Evolutionary conservation across 306 rosid genomes (phyloP).

Genomic region (Cucumis hystrix): DNA sequence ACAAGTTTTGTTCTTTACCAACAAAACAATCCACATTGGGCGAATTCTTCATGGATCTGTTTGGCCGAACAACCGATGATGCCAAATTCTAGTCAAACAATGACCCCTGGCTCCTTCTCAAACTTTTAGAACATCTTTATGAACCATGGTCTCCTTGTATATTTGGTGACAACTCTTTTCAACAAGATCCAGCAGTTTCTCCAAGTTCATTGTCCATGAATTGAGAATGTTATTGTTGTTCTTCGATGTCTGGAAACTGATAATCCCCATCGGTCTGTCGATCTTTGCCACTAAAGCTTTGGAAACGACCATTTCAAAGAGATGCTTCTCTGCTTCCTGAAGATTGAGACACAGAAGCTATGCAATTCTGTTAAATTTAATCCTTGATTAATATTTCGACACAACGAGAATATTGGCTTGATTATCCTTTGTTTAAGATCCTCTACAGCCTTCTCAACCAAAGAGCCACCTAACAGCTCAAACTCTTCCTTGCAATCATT

Average conservation of each 20-base stretch:
- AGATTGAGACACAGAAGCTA: conserved; percentile 9
- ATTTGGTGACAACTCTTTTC: conserved; percentile 97
- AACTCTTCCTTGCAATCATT: conserved; percentile 64
- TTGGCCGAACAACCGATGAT: not conserved
- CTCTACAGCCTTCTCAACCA: conserved; percentile 72
- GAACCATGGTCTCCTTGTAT: conserved; percentile 95
- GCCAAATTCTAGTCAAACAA: conserved; percentile 1
- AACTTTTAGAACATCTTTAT: conserved; percentile 65
- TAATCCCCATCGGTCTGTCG: conserved; percentile 79
- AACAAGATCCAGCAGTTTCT: conserved; percentile 88
- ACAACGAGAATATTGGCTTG: conserved; percentile 86
- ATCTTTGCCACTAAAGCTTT: conserved; percentile 86
- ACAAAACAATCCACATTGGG: conserved; percentile 11
- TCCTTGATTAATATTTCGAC: conserved; percentile 60
- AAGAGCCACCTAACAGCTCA: conserved; percentile 60
- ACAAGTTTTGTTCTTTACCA: conserved; percentile 15
- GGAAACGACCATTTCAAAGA: conserved; percentile 96
- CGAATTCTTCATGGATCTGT: not conserved
- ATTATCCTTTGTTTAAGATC: conserved; percentile 78
- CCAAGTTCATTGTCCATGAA: conserved; percentile 88
- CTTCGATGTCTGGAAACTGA: conserved; percentile 72
- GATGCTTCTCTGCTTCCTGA: conserved; percentile 95
- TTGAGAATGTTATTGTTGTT: conserved; percentile 80
- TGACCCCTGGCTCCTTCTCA: conserved; percentile 13
- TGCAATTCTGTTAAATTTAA: conserved; percentile 14